Base-by-base conservation (phyloP, 2,329 filamentous ascomycete genomes). In the Aspergillus arachidicola region DNA sequence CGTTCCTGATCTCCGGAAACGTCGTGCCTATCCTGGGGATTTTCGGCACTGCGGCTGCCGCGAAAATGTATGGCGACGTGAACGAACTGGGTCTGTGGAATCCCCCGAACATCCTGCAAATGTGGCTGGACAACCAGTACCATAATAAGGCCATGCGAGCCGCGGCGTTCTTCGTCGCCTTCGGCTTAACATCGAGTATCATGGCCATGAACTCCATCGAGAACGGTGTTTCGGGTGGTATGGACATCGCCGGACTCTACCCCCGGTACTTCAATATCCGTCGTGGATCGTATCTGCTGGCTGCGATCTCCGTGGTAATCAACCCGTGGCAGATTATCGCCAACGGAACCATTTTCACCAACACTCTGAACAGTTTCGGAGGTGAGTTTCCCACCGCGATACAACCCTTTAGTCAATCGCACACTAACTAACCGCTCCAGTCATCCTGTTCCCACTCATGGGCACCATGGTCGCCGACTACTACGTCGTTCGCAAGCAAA, bases 251-350 rank as follows among this genome's bases (percentile, higher is more conserved):
- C 1, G 84, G 81, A 5, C 69, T 87, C 0, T 80, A 82, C 64
- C 84, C 84, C 0, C 78, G 76, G 43, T 87, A 81, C 67, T 79
- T 87, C 72, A 86, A 85, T 69, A 87, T 87, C 66, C 77, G 85
- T 3, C 81, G 86, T 4, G 86, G 86, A 1, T 79, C 80, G 1
- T 84, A 84, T 51, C 36, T 66, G 21, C 59, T 66, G 55, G 59
- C 59, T 3, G 21, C 55, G 10, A 61, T 66, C 16, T 66, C 26
- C 57, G 61, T 26, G 30, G 53, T 41, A 56, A 63, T 59, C 62
- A 80, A 81, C 63, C 85, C 84, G 0, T 87, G 84, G 85, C 74
- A 85, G 61, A 75, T 86, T 0, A 73, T 86, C 4, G 77, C 78
- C 9, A 78, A 75, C 0, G 81, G 83, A 1, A 72, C 75, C 11